Evolutionary conservation across 2,329 filamentous ascomycete species (phyloP).

Genomic region (Aspergillus floridensis): DNA sequence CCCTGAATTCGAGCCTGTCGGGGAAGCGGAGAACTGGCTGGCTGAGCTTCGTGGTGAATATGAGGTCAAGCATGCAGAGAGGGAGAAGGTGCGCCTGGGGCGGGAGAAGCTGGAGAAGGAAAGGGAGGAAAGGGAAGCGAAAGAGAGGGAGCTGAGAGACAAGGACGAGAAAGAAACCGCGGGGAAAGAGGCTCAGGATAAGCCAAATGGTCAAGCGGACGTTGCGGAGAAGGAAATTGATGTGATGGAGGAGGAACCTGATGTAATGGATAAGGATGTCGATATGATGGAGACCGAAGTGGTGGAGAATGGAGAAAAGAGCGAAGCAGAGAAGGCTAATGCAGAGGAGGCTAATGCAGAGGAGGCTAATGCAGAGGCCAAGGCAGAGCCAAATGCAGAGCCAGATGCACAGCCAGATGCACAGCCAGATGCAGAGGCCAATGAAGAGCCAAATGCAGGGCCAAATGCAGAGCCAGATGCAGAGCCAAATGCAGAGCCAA

Average conservation of each 20-base stretch:
- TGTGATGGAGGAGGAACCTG: neutral
- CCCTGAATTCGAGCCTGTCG: constrained; percentile 10
- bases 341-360: too few relatives aligned
- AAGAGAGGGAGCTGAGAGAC: neutral
- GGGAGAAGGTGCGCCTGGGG: neutral
- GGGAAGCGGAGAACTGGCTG: constrained; percentile 16
- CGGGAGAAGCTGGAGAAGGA: constrained; percentile 4
- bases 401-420: too few relatives aligned
- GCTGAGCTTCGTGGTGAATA: constrained; percentile 16
- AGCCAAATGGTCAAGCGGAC: too few relatives aligned
- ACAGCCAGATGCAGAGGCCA: too few relatives aligned
- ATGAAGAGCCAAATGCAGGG: too few relatives aligned
- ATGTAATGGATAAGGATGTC: neutral
- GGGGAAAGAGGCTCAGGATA: too few relatives aligned
- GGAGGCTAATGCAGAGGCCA: too few relatives aligned
- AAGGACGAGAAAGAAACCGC: neutral
- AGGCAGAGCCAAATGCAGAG: too few relatives aligned
- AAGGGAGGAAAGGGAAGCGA: constrained; percentile 2
- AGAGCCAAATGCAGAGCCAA: too few relatives aligned
- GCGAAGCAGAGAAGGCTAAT: too few relatives aligned
- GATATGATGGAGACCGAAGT: neutral
- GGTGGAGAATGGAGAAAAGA: neutral
- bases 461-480: too few relatives aligned
- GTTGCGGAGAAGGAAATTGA: neutral
- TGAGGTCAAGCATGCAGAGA: constrained; percentile 2